These are phyloP conservation scores for Phaffomyces antillensis DNA, from an alignment of 805 yeast genomes.

Conservation along the genomic window DNA sequence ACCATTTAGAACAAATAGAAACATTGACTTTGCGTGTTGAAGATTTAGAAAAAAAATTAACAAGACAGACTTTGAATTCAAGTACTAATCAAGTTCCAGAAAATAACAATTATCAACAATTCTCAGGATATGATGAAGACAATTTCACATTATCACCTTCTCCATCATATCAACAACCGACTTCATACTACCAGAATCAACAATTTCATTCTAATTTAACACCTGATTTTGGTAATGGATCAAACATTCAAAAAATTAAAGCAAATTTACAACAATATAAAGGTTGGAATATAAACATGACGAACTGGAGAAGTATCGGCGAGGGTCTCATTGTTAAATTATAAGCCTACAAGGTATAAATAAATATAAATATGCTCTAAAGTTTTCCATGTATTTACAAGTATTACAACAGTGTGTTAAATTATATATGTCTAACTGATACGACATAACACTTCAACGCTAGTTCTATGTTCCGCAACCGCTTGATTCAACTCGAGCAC, in stretches of 20 bases:
- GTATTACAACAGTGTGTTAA: background rate
- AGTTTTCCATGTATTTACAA: slow-evolving; percentile 3
- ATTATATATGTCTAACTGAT: slow-evolving; percentile 33
- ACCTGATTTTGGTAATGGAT: slow-evolving; percentile 9
- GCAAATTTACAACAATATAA: slow-evolving; percentile 65
- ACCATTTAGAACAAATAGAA: slow-evolving; percentile 28
- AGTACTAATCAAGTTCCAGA: slow-evolving; percentile 12
- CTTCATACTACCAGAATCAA: background rate
- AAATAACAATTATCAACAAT: slow-evolving; percentile 5
- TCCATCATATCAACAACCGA: slow-evolving; percentile 14
- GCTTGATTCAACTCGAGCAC: slow-evolving; percentile 84
- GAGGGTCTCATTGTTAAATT: slow-evolving; percentile 53
- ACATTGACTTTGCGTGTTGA: slow-evolving; percentile 22
- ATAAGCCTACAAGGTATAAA: slow-evolving; percentile 11
- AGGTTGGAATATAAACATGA: slow-evolving; percentile 84
- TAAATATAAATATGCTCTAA: too few species aligned
- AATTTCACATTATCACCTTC: slow-evolving; percentile 17
- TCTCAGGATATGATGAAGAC: slow-evolving; percentile 18
- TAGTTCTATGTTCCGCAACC: slow-evolving; percentile 50
- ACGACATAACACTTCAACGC: slow-evolving; percentile 81
- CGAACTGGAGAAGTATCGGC: slow-evolving; percentile 68
- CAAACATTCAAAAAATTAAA: slow-evolving; percentile 45
- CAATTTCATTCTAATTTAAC: slow-evolving; percentile 8
- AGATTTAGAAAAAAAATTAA: slow-evolving; percentile 19
- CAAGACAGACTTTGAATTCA: slow-evolving; percentile 15